phyloP scores from a whole-genome alignment of 805 yeast genomes.

The Metschnikowia cerradonensis region DNA sequence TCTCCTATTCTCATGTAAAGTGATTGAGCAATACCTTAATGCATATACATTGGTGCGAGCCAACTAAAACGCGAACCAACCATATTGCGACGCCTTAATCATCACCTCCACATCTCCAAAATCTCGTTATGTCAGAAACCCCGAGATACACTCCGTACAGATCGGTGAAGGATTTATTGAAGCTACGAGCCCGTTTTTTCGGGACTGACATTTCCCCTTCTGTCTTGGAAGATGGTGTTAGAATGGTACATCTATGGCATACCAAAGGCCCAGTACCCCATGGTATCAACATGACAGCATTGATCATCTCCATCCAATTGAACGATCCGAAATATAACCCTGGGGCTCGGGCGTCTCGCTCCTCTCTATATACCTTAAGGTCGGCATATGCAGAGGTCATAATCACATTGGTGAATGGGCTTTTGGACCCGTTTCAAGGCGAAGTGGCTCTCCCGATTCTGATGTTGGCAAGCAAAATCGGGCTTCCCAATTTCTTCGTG shows the following conservation, averaged over 20 bases:
- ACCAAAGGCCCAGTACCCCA: constrained; percentile 69
- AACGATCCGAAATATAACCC: constrained; percentile 30
- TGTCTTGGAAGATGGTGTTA: constrained; percentile 7
- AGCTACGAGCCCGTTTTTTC: constrained; percentile 9
- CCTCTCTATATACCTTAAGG: constrained; percentile 21
- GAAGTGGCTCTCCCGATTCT: constrained; percentile 76
- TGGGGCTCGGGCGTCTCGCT: not conserved
- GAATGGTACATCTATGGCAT: constrained; percentile 45
- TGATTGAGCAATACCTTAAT: not conserved
- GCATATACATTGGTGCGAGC: not conserved
- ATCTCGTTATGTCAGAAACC: not conserved
- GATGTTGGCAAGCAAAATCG: constrained; percentile 61
- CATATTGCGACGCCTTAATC: not conserved
- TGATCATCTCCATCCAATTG: constrained; percentile 48
- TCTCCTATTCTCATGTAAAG: not conserved
- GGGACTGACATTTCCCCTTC: not conserved
- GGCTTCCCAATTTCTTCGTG: constrained; percentile 77
- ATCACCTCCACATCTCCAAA: not conserved
- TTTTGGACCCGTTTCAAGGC: constrained; percentile 82
- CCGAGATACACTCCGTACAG: constrained; percentile 11
- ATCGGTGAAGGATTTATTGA: constrained; percentile 8
- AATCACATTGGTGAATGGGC: constrained; percentile 85
- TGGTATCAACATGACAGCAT: constrained; percentile 63
- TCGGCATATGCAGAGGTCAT: constrained; percentile 68
- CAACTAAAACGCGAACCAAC: not conserved